These are phyloP conservation scores for Alternaria alternata DNA, from an alignment of 2,329 filamentous ascomycete species.

Conservation along the genomic window DNA sequence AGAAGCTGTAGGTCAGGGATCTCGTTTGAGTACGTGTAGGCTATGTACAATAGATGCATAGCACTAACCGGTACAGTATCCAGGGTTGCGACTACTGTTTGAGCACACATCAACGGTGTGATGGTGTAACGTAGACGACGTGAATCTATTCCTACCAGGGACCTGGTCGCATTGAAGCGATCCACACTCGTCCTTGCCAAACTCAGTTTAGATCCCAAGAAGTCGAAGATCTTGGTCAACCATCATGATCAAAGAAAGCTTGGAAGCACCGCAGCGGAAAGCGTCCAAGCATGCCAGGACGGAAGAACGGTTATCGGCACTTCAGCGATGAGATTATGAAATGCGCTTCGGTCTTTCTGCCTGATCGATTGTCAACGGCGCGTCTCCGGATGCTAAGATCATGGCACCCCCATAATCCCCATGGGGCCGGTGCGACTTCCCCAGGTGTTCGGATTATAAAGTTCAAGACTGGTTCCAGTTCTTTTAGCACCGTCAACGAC, in stretches of 20 bases:
- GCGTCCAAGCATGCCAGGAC: conserved; percentile 13
- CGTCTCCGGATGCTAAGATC: conserved; percentile 19
- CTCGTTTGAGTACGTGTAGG: neutral
- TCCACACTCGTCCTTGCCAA: neutral
- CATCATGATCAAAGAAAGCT: conserved; percentile 2
- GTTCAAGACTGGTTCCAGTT: conserved; percentile 13
- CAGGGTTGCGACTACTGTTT: neutral
- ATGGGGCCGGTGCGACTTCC: conserved; percentile 15
- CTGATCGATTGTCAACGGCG: conserved; percentile 19
- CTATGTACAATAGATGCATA: neutral
- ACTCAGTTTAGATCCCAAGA: conserved; percentile 3
- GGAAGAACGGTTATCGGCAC: conserved; percentile 19
- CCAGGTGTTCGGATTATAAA: conserved; percentile 16
- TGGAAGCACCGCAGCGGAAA: conserved; percentile 1
- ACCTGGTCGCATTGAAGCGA: conserved; percentile 2
- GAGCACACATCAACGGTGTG: neutral
- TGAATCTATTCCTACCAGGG: neutral
- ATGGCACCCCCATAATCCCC: conserved; percentile 21
- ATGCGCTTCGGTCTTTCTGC: neutral
- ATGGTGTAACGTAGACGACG: neutral
- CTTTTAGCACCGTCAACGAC: conserved; percentile 4
- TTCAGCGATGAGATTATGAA: neutral
- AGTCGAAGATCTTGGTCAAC: conserved; percentile 9
- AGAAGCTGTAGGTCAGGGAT: neutral
- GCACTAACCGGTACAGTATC: neutral